Evolutionary conservation across 2,329 filamentous ascomycete species (phyloP).

Genomic region (Fusarium sp.): DNA sequence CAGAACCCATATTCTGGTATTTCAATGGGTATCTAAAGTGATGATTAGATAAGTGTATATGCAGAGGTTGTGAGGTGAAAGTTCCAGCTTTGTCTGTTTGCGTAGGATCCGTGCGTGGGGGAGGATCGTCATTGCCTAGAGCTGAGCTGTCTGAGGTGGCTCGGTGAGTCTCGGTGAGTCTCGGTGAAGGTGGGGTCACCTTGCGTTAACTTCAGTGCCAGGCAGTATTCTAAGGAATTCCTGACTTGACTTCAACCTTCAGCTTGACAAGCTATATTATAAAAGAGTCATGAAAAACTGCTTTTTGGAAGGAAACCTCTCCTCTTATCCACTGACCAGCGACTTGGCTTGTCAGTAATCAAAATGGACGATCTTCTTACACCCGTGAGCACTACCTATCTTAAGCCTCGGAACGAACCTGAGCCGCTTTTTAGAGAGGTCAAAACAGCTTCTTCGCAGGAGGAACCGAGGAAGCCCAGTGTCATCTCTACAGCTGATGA

Average conservation of each 20-base stretch:
- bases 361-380: constrained; percentile 69
- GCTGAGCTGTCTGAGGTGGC: constrained; percentile 5
- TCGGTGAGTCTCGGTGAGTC: constrained; percentile 52
- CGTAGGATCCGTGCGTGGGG: constrained; percentile 41
- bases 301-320: not conserved
- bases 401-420: constrained; percentile 52
- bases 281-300: not conserved
- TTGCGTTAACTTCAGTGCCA: too few relatives aligned
- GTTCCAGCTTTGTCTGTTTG: constrained; percentile 9
- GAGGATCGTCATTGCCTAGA: constrained; percentile 42
- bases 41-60: not conserved
- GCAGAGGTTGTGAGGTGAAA: constrained; percentile 10
- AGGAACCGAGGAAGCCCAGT: constrained; percentile 6
- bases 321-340: not conserved
- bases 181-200: constrained; percentile 53
- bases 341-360: not conserved
- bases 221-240: not conserved
- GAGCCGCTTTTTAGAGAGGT: constrained; percentile 57
- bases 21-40: not conserved
- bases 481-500: constrained; percentile 58
- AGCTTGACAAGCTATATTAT: not conserved
- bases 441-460: constrained; percentile 38
- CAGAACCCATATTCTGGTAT: constrained; percentile 45
- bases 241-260: constrained; percentile 1
- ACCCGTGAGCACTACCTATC: constrained; percentile 66